Evolutionary conservation across 2,329 filamentous ascomycete genomes (phyloP).

Genomic region (Colletotrichum musicola): DNA sequence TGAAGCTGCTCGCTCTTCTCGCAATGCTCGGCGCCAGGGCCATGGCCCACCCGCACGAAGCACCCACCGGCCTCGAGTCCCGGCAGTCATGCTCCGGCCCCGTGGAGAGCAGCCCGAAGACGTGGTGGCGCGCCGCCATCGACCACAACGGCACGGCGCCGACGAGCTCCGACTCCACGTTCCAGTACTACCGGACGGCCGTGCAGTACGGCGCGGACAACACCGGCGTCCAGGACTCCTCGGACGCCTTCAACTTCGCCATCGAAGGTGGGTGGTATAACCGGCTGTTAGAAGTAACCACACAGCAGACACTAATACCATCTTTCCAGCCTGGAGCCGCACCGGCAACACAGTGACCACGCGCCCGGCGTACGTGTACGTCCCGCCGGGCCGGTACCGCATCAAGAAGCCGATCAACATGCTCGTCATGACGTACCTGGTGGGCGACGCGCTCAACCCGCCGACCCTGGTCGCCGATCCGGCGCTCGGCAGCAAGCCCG

Average conservation of each 20-base stretch:
- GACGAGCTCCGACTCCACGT: constrained; percentile 42
- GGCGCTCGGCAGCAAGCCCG: constrained; percentile 35
- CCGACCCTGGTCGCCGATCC: constrained; percentile 46
- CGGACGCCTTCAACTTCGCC: constrained; percentile 45
- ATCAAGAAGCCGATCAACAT: constrained; percentile 47
- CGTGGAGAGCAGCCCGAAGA: constrained; percentile 29
- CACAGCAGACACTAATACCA: too few species aligned
- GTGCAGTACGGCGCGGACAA: constrained; percentile 45
- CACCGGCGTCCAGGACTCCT: constrained; percentile 44
- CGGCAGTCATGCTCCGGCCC: constrained; percentile 30
- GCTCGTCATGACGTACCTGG: constrained; percentile 47
- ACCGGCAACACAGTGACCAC: constrained; percentile 46
- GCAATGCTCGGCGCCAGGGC: constrained; percentile 11
- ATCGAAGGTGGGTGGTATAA: too few species aligned
- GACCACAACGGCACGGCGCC: constrained; percentile 45
- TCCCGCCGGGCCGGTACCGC: constrained; percentile 48
- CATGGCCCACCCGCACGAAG: constrained; percentile 11
- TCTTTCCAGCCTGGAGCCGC: constrained; percentile 43
- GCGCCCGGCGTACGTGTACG: constrained; percentile 43
- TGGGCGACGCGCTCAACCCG: constrained; percentile 47
- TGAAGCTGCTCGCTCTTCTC: constrained; percentile 24
- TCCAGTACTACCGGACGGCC: constrained; percentile 45
- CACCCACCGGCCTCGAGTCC: constrained; percentile 10
- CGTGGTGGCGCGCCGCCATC: constrained; percentile 46
- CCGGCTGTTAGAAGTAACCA: too few species aligned